A percentile compares a stretch with the other conserved stretches of the same genome.
phyloP scores from a whole-genome alignment of 495 filamentous ascomycete species.

The Immersiella caudata region DNA sequence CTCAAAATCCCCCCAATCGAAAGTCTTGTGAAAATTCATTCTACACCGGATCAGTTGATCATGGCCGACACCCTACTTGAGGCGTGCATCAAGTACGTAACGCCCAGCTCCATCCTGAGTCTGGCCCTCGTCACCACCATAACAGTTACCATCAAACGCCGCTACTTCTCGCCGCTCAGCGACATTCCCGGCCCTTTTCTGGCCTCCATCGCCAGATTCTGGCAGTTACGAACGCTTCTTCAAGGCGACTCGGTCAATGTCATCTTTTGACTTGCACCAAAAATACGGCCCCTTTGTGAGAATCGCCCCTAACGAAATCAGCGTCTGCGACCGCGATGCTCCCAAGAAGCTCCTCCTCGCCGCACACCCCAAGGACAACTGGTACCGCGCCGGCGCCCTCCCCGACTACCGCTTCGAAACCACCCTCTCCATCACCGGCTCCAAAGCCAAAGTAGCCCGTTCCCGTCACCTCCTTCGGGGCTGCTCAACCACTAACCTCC shows the following conservation, averaged over 20 bases:
- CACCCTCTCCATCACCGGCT: constrained; percentile 48
- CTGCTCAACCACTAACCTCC: constrained; percentile 46
- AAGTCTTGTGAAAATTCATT: no score
- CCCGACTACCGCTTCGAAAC: constrained; percentile 48
- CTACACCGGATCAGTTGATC: background rate
- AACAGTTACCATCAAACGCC: constrained; percentile 1
- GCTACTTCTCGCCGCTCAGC: constrained; percentile 19
- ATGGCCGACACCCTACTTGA: constrained; percentile 2
- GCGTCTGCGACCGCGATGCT: constrained; percentile 50
- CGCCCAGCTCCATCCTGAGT: background rate
- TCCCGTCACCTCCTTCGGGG: constrained; percentile 41
- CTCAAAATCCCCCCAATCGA: no score
- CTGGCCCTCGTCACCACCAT: background rate
- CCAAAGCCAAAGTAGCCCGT: constrained; percentile 38
- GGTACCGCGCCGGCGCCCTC: constrained; percentile 38
- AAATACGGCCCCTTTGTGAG: constrained; percentile 49
- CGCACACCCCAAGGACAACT: constrained; percentile 32
- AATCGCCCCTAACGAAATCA: constrained; percentile 53
- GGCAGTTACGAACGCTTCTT: constrained; percentile 3
- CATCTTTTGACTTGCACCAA: constrained; percentile 7
- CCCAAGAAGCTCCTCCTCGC: constrained; percentile 35
- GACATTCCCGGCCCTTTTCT: constrained; percentile 17
- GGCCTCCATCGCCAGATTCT: constrained; percentile 14
- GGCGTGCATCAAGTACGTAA: background rate
- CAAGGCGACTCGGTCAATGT: constrained; percentile 13